Base-by-base conservation (phyloP, 2,329 filamentous ascomycete genomes). In the Cladosporium velox region DNA sequence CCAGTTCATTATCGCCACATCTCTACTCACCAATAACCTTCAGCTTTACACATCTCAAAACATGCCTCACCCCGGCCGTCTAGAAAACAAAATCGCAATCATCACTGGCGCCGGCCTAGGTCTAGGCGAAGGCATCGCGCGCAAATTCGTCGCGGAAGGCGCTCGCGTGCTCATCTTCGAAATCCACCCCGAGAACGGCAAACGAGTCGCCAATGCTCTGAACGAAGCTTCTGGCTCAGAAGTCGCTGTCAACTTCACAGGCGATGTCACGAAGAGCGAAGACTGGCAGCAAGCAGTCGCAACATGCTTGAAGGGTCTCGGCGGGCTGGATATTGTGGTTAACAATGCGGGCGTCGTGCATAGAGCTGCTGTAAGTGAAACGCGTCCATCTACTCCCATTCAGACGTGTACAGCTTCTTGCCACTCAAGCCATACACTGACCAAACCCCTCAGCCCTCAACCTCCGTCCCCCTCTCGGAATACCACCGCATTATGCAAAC, bases 301-400 rank as follows among this genome's bases (percentile, higher is more conserved):
- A 35, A 64, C 67, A 4, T 67, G 69, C 7, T 28, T 71, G 34
- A 55, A 68, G 14, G 67, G 59, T 21, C 74, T 75, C 65, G 74
- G 76, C 12, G 64, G 77, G 21, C 65, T 79, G 30, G 77, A 79
- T 63, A 72, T 79, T 18, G 70, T 78, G 63, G 72, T 78, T 7
- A 78, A 79, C 66, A 78, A 78, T 61, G 78, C 78, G 24, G 77
- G 76, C 28, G 74, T 78, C 35, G 73, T 71, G 65, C 72, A 67
- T 59, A 59, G 49, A n/a, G 65, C 65, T 49, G 65, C 59, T 35
- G 69, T 70, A 59, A 63, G 69, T 67, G 18, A 30, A 26, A 18
- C 32, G 4, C 55, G n/a, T 14, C 12, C 21, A 26, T 51, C 47
- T 24, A 1, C 24, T 24, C 24, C 24, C 24, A 24, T 24, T 24